Percentiles rank a stretch among this genome's conserved stretches.
These are phyloP conservation scores for Imleria badia DNA, from an alignment of 768 basidiomycete genomes.

Conservation along the genomic window DNA sequence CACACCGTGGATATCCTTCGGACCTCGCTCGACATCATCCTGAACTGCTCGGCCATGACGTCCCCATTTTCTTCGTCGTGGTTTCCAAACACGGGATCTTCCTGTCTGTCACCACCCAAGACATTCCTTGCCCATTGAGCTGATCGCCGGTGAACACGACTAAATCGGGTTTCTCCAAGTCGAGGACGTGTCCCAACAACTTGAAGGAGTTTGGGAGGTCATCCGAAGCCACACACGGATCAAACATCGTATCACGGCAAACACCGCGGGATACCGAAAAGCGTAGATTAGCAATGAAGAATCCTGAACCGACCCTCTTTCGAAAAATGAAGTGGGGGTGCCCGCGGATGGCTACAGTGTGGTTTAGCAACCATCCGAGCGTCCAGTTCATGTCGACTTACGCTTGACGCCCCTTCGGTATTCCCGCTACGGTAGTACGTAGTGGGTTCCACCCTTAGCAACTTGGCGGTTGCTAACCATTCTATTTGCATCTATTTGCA, in stretches of 20 bases:
- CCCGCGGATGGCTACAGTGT: conserved; percentile 56
- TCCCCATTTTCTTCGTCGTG: conserved; percentile 81
- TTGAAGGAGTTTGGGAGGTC: conserved; percentile 71
- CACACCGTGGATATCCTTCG: conserved; percentile 81
- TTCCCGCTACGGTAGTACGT: no score
- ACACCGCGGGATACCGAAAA: conserved; percentile 77
- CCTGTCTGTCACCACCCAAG: conserved; percentile 80
- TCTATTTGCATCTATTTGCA: no score
- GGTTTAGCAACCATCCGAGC: conserved; percentile 1
- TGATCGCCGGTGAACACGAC: conserved; percentile 94
- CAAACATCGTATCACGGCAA: conserved; percentile 68
- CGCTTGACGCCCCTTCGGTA: conserved; percentile 74
- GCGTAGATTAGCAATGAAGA: conserved; percentile 92
- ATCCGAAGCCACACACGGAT: conserved; percentile 64
- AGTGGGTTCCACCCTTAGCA: no score
- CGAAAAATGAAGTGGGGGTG: conserved; percentile 82
- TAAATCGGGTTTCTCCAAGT: conserved; percentile 82
- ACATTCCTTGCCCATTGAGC: conserved; percentile 86
- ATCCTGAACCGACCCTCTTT: conserved; percentile 84
- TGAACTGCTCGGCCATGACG: conserved; percentile 62
- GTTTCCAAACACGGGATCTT: conserved; percentile 91
- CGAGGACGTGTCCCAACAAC: conserved; percentile 71
- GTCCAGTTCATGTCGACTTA: conserved; percentile 34
- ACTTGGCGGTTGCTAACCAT: no score
- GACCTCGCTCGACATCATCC: conserved; percentile 74